phyloP scores from a whole-genome alignment of 2,329 filamentous ascomycete genomes.

The Beauveria sp. region DNA sequence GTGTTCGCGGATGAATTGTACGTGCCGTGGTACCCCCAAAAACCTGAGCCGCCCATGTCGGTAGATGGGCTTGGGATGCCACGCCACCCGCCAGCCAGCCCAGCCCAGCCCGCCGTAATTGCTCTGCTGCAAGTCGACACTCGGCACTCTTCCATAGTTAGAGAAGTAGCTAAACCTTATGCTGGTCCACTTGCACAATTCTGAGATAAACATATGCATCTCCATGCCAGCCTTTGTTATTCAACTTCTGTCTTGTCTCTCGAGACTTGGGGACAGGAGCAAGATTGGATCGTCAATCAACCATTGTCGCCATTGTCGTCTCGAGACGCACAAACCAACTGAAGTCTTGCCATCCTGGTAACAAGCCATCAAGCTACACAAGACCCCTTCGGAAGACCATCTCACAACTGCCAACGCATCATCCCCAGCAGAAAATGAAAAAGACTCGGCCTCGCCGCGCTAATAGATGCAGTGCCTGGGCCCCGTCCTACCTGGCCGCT shows the following conservation, averaged over 20 bases:
- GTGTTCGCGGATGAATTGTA: too few species aligned
- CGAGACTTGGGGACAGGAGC: background rate
- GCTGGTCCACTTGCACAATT: conserved; percentile 8
- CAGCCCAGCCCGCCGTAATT: background rate
- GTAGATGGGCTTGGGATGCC: conserved; percentile 4
- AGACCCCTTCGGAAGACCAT: background rate
- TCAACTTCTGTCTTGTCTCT: background rate
- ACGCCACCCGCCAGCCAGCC: conserved; percentile 6
- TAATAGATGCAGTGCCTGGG: background rate
- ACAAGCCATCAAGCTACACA: background rate
- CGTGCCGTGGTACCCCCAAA: background rate
- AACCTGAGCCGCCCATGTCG: conserved; percentile 1
- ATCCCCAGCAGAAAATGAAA: background rate
- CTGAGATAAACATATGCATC: background rate
- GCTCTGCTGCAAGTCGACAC: background rate
- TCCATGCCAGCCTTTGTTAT: background rate
- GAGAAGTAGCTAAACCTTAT: background rate
- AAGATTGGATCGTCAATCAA: too few species aligned
- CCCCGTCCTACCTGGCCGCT: background rate
- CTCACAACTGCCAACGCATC: conserved; percentile 4
- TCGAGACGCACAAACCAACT: background rate
- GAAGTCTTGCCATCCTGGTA: background rate
- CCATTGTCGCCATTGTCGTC: too few species aligned
- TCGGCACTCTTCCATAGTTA: conserved; percentile 5
- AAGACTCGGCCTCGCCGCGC: conserved; percentile 6